phyloP scores from a whole-genome alignment of 2,329 filamentous ascomycete species.

The Tolypocladium paradoxum region DNA sequence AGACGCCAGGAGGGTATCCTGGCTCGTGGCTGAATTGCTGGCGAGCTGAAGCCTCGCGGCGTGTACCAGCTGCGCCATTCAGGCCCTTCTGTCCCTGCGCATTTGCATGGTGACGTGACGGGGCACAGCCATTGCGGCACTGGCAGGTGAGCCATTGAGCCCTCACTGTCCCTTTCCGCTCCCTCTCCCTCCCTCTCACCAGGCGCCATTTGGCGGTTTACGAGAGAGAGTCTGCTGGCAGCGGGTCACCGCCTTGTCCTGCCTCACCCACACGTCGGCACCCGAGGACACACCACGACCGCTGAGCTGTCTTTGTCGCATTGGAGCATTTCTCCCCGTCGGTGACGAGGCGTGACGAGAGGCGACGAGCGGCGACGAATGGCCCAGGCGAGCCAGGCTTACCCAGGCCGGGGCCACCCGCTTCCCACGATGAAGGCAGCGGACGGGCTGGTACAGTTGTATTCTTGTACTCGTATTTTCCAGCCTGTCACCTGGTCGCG shows the following conservation, averaged over 20 bases:
- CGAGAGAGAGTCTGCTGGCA: background rate
- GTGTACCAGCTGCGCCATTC: background rate
- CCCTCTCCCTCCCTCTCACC: background rate
- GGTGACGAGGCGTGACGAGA: background rate
- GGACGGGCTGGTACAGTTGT: background rate
- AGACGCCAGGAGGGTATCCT: background rate
- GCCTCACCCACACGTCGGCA: background rate
- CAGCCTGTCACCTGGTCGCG: background rate
- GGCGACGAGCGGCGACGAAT: background rate
- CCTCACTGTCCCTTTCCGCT: background rate
- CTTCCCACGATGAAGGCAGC: background rate
- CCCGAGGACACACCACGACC: background rate
- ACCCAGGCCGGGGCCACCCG: background rate
- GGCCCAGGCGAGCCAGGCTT: background rate
- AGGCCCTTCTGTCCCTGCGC: background rate
- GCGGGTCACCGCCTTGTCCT: background rate
- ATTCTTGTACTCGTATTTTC: background rate
- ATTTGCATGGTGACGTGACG: no score
- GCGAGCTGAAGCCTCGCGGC: background rate
- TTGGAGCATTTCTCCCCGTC: background rate
- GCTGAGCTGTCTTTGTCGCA: background rate
- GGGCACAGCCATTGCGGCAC: background rate
- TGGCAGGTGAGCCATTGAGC: background rate
- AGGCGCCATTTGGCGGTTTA: background rate
- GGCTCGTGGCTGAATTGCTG: background rate